A percentile compares a stretch with the other conserved stretches of the same genome.
These are phyloP conservation scores for Arthrobotrys megalospora DNA, from an alignment of 2,329 filamentous ascomycete genomes.

Conservation along the genomic window DNA sequence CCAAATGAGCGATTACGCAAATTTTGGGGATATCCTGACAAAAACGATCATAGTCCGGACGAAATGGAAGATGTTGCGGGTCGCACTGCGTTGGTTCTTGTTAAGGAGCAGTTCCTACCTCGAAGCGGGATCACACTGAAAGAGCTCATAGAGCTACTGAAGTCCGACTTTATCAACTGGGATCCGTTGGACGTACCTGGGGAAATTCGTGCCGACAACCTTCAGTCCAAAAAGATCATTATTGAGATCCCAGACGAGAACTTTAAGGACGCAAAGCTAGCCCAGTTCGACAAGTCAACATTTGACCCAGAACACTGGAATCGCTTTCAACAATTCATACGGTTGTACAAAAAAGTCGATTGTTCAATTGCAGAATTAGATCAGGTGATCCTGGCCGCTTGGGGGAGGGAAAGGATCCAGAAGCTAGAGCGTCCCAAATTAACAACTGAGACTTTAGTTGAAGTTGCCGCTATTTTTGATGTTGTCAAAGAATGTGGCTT, in stretches of 20 bases:
- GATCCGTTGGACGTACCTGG: neutral
- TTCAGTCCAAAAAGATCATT: neutral
- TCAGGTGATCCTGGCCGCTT: too few species aligned
- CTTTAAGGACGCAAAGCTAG: neutral
- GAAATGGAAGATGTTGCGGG: neutral
- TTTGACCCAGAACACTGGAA: neutral
- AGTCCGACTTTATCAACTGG: conserved; percentile 7
- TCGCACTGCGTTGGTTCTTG: neutral
- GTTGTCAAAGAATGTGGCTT: too few species aligned
- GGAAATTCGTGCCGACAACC: too few species aligned
- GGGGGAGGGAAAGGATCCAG: too few species aligned
- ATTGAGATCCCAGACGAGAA: neutral
- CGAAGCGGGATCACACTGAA: neutral
- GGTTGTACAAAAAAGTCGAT: neutral
- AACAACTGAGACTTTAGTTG: too few species aligned
- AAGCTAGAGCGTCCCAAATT: too few species aligned
- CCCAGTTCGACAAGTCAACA: neutral
- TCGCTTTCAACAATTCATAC: conserved; percentile 2
- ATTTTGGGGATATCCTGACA: neutral
- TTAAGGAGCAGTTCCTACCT: neutral
- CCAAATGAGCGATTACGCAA: neutral
- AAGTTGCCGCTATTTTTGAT: too few species aligned
- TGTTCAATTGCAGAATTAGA: conserved; percentile 21
- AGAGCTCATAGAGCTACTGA: neutral
- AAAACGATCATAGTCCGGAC: neutral